These are phyloP conservation scores for Dentipellis fragilis DNA, from an alignment of 768 basidiomycete species.

Conservation along the genomic window DNA sequence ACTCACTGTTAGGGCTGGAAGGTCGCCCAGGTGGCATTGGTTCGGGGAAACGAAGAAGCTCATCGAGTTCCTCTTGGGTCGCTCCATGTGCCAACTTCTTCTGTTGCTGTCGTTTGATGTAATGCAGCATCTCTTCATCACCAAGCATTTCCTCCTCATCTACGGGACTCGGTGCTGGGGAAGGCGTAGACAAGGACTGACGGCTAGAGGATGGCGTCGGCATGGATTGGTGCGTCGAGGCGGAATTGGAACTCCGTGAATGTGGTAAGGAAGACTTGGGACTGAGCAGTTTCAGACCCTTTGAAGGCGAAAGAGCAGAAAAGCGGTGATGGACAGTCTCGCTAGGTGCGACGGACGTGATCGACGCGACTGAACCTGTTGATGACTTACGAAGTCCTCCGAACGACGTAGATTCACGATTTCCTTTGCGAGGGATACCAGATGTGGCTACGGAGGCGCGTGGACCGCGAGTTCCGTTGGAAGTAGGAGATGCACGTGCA, in stretches of 20 bases:
- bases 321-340: slow-evolving; percentile 50
- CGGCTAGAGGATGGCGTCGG: slow-evolving; percentile 60
- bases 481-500: slow-evolving; percentile 55
- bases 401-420: slow-evolving; percentile 74
- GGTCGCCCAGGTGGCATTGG: slow-evolving; percentile 64
- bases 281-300: slow-evolving; percentile 68
- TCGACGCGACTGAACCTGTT: slow-evolving; percentile 67
- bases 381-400: slow-evolving; percentile 74
- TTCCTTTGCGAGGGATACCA: slow-evolving; percentile 50
- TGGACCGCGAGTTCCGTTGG: slow-evolving; percentile 31
- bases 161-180: slow-evolving; percentile 64
- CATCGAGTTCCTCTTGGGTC: slow-evolving; percentile 80
- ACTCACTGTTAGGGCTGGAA: slow-evolving; percentile 61
- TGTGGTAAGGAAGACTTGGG: slow-evolving; percentile 64
- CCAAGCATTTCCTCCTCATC: slow-evolving; percentile 84
- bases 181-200: slow-evolving; percentile 75
- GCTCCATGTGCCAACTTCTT: slow-evolving; percentile 80
- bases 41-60: slow-evolving; percentile 86
- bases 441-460: slow-evolving; percentile 40
- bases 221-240: slow-evolving; percentile 43
- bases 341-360: slow-evolving; percentile 40
- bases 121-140: slow-evolving; percentile 96
- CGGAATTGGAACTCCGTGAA: slow-evolving; percentile 44
- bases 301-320: slow-evolving; percentile 79
- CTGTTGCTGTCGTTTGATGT: slow-evolving; percentile 82